Conservation (phyloP, 441 rosid genomes). For the Adansonia gregorii region DNA sequence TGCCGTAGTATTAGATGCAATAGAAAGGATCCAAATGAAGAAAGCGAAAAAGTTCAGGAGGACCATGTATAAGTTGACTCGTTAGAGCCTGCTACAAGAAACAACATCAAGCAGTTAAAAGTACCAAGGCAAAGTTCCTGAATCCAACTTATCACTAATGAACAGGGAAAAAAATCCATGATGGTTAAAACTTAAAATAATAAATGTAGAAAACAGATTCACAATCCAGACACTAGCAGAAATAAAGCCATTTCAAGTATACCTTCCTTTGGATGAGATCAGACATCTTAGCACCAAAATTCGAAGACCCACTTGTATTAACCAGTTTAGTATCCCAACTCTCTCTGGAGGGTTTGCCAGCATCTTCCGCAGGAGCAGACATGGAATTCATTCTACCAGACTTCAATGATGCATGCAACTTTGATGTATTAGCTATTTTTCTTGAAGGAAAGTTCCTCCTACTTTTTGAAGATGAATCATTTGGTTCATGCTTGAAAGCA, state of each 20-base stretch:
- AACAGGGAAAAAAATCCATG: background rate
- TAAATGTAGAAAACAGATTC: background rate
- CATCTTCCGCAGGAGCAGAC: constrained; percentile 58
- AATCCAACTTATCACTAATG: background rate
- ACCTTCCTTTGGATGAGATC: constrained; percentile 89
- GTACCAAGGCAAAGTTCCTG: background rate
- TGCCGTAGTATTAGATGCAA: background rate
- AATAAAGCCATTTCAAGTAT: constrained; percentile 23
- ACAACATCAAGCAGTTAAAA: background rate
- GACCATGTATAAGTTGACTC: background rate
- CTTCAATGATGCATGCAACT: constrained; percentile 69
- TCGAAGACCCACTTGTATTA: constrained; percentile 59
- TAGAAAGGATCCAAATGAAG: background rate
- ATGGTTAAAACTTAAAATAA: background rate
- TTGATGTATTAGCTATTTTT: constrained; percentile 68
- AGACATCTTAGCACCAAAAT: constrained; percentile 68
- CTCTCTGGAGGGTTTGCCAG: constrained; percentile 61
- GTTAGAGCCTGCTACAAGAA: background rate
- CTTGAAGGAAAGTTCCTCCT: constrained; percentile 67
- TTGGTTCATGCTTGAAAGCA: constrained; percentile 68
- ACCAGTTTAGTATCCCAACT: constrained; percentile 64
- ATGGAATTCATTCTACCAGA: constrained; percentile 62
- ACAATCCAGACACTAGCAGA: constrained; percentile 9
- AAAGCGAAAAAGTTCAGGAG: background rate
- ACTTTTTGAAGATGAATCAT: constrained; percentile 64